Percentiles rank a stretch among this genome's conserved stretches.
Conservation (phyloP, 148 eudicot species). For the Dysphania ambrosioides region DNA sequence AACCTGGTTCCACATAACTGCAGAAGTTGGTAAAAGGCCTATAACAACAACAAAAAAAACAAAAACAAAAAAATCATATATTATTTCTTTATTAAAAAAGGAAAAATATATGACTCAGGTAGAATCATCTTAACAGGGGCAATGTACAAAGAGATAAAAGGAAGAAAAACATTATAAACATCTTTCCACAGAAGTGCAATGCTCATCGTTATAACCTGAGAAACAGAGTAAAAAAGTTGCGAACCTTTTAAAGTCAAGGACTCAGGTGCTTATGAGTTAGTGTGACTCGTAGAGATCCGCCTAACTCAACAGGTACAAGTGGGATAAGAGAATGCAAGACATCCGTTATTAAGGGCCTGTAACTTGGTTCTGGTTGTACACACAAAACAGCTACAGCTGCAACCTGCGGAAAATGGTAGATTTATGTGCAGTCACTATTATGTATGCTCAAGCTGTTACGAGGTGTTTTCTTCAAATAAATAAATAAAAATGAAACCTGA, state of each 20-base stretch:
- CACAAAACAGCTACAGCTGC: conserved; percentile 87
- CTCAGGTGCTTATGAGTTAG: conserved; percentile 15
- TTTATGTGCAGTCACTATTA: not conserved
- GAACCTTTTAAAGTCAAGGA: too few relatives aligned
- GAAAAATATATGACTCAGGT: not conserved
- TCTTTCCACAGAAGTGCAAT: not conserved
- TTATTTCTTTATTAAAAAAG: not conserved
- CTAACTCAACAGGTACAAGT: conserved; percentile 69
- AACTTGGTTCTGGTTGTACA: conserved; percentile 82
- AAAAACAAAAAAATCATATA: not conserved
- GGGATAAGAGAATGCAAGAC: conserved; percentile 83
- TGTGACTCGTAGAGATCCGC: conserved; percentile 55
- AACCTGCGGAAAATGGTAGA: conserved; percentile 39
- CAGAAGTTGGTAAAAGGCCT: not conserved
- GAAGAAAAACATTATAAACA: not conserved
- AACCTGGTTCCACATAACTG: not conserved
- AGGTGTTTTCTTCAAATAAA: not conserved
- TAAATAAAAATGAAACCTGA: too few relatives aligned
- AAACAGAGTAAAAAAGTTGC: too few relatives aligned
- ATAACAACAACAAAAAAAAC: not conserved
- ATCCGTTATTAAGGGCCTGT: conserved; percentile 78
- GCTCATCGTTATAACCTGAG: not conserved
- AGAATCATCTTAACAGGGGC: not conserved
- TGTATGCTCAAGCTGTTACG: not conserved
- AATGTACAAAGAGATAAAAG: not conserved